These are phyloP conservation scores for Clavaria fumosa DNA, from an alignment of 768 basidiomycete species.

Conservation along the genomic window DNA sequence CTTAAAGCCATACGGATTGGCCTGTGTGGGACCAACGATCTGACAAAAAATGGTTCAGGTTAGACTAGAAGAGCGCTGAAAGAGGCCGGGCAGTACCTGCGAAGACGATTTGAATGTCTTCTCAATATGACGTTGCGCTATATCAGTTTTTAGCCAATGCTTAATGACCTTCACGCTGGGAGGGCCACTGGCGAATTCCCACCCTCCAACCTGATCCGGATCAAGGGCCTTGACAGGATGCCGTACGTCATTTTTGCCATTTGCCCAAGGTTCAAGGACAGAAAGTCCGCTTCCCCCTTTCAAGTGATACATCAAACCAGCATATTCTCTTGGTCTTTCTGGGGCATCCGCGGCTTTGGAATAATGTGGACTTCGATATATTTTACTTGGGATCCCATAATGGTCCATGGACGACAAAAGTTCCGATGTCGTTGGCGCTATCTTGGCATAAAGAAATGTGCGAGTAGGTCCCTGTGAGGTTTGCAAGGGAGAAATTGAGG, in stretches of 20 bases:
- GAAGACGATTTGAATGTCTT: constrained; percentile 10
- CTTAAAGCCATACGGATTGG: constrained; percentile 52
- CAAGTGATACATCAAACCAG: constrained; percentile 58
- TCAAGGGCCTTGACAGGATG: constrained; percentile 10
- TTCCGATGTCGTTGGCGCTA: constrained; percentile 35
- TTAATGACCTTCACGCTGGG: constrained; percentile 42
- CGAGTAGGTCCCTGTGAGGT: constrained; percentile 19
- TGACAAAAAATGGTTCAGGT: constrained; percentile 12
- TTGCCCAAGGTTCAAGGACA: constrained; percentile 44
- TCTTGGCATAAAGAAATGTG: constrained; percentile 30
- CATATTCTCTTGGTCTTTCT: constrained; percentile 55
- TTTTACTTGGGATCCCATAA: constrained; percentile 35
- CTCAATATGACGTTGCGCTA: constrained; percentile 7
- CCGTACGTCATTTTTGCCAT: not conserved
- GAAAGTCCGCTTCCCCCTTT: constrained; percentile 46
- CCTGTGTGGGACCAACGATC: constrained; percentile 67
- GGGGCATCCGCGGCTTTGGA: constrained; percentile 60
- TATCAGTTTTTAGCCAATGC: constrained; percentile 30
- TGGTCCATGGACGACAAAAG: constrained; percentile 29
- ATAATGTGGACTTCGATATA: constrained; percentile 73
- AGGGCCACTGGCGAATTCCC: constrained; percentile 68
- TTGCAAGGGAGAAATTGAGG: not conserved
- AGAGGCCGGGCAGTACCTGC: not conserved
- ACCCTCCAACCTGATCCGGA: constrained; percentile 34
- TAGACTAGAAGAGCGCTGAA: constrained; percentile 1